Base-by-base conservation (phyloP, 2,329 filamentous ascomycete species). In the Fusarium phyllophilum region DNA sequence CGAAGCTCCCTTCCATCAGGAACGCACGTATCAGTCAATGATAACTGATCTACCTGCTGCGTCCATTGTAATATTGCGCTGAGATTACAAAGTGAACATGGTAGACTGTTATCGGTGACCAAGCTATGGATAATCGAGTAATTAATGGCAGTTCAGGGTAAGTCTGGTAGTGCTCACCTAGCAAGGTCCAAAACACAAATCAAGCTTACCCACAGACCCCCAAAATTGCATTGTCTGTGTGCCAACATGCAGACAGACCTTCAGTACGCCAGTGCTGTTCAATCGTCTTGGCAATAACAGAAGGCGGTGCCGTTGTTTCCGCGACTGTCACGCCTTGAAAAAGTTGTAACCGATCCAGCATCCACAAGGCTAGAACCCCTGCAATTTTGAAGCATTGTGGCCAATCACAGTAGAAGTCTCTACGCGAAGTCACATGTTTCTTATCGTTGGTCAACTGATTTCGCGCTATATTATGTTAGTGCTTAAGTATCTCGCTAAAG, bases 401-500 rank as follows among this genome's bases (percentile, higher is more conserved):
- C 31, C 48, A 51, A 34, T 34, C n/a, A 51, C 13, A 8, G 8
- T 2, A 6, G 4, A 7, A 0, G 0, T 4, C 17, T 51, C 3
- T 8, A 20, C 3, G 31, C 31, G 9, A 24, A 3, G 31, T 11
- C 5, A 24, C 29, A 13, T 18, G 3, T 2, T 3, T 5, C 9
- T 12, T 15, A 52, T 52, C 5, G 12, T 15, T 5, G 4, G 7
- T 15, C 15, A 5, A 8, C n/a, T 42, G 1, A 4, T 7, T 4
- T 24, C 15, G 1, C 14, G 5, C 5, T 0, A 6, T 24, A 11
- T 2, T 1, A 8, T 24, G 12, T 26, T 38, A 12, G 49, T 38
- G 5, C 6, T 8, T 2, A 15, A 11, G 34, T 29, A 10, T 4
- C 6, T 20, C 1, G 0, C 10, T 6, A 34, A 11, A 11, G 3